Evolutionary conservation across 2,329 filamentous ascomycete genomes (phyloP).

Genomic region (Phoma sp.): DNA sequence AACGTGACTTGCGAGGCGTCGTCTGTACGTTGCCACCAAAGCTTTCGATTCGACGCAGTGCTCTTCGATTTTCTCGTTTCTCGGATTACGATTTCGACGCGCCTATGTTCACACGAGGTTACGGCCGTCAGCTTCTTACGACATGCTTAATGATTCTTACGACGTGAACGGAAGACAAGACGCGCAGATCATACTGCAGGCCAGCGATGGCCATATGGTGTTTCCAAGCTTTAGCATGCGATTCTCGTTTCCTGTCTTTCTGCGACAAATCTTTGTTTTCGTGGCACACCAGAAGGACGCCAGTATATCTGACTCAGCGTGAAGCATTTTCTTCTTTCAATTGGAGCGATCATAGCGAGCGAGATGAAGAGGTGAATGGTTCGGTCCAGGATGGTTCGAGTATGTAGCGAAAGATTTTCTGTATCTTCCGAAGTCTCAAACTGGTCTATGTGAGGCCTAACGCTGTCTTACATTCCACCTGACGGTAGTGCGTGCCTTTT

Average conservation of each 20-base stretch:
- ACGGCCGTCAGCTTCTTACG: conserved; percentile 50
- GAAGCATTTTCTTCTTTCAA: conserved; percentile 12
- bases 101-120: conserved; percentile 43
- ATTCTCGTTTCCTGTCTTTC: conserved; percentile 21
- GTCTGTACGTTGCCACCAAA: conserved; percentile 30
- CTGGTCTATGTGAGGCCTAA: not conserved
- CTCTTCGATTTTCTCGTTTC: conserved; percentile 25
- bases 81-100: conserved; percentile 36
- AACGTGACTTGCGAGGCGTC: conserved; percentile 33
- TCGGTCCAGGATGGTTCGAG: conserved; percentile 6
- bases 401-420: conserved; percentile 4
- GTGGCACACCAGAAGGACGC: not conserved
- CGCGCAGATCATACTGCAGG: conserved; percentile 52
- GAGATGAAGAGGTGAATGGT: conserved; percentile 6
- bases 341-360: conserved; percentile 9
- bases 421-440: not conserved
- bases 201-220: conserved; percentile 56
- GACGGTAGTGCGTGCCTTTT: conserved; percentile 6
- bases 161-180: conserved; percentile 58
- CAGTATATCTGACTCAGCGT: conserved; percentile 10
- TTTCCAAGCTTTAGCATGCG: conserved; percentile 41
- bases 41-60: conserved; percentile 28
- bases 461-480: conserved; percentile 12
- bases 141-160: conserved; percentile 59
- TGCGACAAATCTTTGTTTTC: conserved; percentile 2